Evolutionary conservation across 2,329 filamentous ascomycete species (phyloP), one percentile per base, ranked within the genome.

Genomic region (Xylaria sp.): DNA sequence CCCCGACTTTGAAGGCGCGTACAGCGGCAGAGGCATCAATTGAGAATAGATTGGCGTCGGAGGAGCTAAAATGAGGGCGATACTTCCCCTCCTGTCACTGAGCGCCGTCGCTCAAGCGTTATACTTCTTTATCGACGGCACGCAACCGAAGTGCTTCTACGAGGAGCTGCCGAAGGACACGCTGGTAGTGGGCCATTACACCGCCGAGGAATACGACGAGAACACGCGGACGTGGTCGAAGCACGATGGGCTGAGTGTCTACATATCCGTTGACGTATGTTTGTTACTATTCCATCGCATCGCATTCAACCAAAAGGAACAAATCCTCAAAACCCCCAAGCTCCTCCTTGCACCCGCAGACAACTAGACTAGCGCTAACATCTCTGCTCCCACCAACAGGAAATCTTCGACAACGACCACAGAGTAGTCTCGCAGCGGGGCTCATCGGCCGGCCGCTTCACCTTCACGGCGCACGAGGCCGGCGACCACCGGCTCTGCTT

Each of bases 161-260:
- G 96, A 99, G 84, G 95, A 98, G 82, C 88, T 99, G 68, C 94
- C 96, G 73, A 98, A 98, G 85, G 95, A 97, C 81, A 98, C 96
- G 14, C 85, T 99, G 67, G 95, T 99, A 64, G 94, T 98, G 68
- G 96, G 96, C 74, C 91, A 96, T 82, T 99, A 94, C 85, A 89
- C 87, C 64, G 93, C 93, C 59, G 91, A 96, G 81, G 92, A 97
- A 80, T 96, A 89, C 84, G 90, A 96, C 81, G 88, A 92, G 66
- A 83, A 90, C 73, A 82, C 85, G 65, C 87, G 88, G 73, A 79
- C 83, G 60, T 98, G 93, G 88, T 82, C 85, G 61, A 85, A 91
- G 78, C 92, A 96, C 79, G 86, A 90, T 71, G 90, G 90, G 72
- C 85, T 97, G 70, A 91, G 88, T 82, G 92, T 98, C 80, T 93